A percentile compares a stretch with the other conserved stretches of the same genome.
These are phyloP conservation scores for Penicillium sp. DNA, from an alignment of 2,329 filamentous ascomycete genomes.

Conservation along the genomic window DNA sequence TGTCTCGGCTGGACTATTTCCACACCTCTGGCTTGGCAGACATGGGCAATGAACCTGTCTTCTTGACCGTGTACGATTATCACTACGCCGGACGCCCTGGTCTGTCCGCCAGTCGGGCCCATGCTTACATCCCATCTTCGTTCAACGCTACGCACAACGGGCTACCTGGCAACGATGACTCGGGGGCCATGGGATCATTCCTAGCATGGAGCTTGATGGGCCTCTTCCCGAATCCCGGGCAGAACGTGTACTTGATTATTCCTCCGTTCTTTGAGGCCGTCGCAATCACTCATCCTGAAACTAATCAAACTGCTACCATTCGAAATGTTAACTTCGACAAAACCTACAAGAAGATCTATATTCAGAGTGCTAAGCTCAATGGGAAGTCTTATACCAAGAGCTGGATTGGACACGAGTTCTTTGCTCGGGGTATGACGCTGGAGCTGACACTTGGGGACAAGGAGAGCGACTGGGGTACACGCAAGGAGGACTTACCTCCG, in stretches of 20 bases:
- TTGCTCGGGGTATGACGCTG: slow-evolving; percentile 62
- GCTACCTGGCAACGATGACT: slow-evolving; percentile 68
- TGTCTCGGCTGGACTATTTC: slow-evolving; percentile 62
- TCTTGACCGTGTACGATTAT: slow-evolving; percentile 65
- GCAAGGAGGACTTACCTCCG: slow-evolving; percentile 60
- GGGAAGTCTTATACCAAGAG: slow-evolving; percentile 61
- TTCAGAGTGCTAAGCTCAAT: slow-evolving; percentile 64
- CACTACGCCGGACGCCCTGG: slow-evolving; percentile 66
- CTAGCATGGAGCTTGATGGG: slow-evolving; percentile 66
- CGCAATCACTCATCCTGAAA: slow-evolving; percentile 57
- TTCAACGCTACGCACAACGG: slow-evolving; percentile 59
- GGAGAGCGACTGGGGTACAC: slow-evolving; percentile 66
- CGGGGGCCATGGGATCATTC: slow-evolving; percentile 67
- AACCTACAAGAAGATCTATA: slow-evolving; percentile 57
- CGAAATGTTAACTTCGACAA: slow-evolving; percentile 62
- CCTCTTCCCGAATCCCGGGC: slow-evolving; percentile 65
- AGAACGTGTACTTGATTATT: slow-evolving; percentile 67
- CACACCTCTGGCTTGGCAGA: slow-evolving; percentile 63
- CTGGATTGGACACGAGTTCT: slow-evolving; percentile 68
- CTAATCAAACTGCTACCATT: slow-evolving; percentile 59
- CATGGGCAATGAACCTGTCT: slow-evolving; percentile 63
- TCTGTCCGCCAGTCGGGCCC: slow-evolving; percentile 50
- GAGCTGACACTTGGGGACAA: slow-evolving; percentile 60
- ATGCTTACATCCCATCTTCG: slow-evolving; percentile 62
- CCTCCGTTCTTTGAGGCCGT: slow-evolving; percentile 64